Evolutionary conservation across 352 stramenopile genomes (phyloP), one percentile per base, ranked within the genome.

Genomic region (Thalassiosira exigua): DNA sequence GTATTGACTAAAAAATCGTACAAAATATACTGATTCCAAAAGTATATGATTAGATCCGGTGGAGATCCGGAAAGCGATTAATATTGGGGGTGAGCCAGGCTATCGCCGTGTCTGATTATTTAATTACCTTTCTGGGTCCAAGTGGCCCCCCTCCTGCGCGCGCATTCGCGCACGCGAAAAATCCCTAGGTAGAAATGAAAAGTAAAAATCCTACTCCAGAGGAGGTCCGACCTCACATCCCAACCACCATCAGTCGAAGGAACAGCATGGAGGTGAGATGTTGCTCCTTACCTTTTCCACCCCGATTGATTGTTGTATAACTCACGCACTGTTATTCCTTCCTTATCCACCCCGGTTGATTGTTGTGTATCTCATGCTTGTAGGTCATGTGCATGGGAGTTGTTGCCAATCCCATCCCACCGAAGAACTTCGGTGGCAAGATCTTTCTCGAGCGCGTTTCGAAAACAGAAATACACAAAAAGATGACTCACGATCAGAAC

Each of bases 361-460:
- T 48, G 39, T 57, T 11, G 22, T 57, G 12, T 46, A 1, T 3
- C 1, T 53, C n/a, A n/a, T n/a, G n/a, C n/a, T n/a, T 1, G 2
- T 17, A 75, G 65, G 36, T 67, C 2, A 68, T 64, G 54, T 22
- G 4, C 12, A 26, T 66, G 24, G 53, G 65, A 30, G 39, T 57
- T 29, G 21, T 75, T 17, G 65, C 65, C 39, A 66, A 56, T 1
- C 48, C 64, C 17, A 64, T 54, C 4, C 48, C 48, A 12, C 21
- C 42, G 1, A 33, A 64, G 19, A 29, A 53, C 19, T 73, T 64
- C 36, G 29, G 51, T 53, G 64, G 50, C 14, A 73, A 73, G 50
- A 64, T 73, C 26, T 64, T 64, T 2, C 12, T 64, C 4, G 22
- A 64, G 21, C 64, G 64, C 9, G 51, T 62, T 2, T 64, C 19